Evolutionary conservation across 2,329 filamentous ascomycete genomes (phyloP), one percentile per base, ranked within the genome.

Genomic region (Alternaria consortialis): DNA sequence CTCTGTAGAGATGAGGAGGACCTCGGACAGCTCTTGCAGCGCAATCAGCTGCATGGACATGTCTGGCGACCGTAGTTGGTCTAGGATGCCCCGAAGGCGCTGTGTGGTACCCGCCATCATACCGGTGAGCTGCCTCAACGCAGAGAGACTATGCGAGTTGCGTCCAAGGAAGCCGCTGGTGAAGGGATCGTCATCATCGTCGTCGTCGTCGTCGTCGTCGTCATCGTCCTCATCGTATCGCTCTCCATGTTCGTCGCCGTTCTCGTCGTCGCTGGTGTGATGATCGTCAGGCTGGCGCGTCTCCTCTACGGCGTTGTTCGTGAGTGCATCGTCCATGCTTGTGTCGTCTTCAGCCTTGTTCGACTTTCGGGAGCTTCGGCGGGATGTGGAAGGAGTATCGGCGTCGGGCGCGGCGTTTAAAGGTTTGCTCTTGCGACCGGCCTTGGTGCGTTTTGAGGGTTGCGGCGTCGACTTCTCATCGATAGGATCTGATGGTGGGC

Each of bases 1-100:
- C 80, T 99, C 95, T 68, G 95, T 98, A 11, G 94, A 97, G 37
- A 99, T 92, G 31, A 99, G 84, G 5, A 99, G 84, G 55, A 98
- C 90, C 79, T 99, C 94, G 0, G 94, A 97, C 7, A 99, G 84
- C 70, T 98, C 94, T 78, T 97, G 92, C 31, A 99, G 83, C 29
- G 94, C 95, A 73, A 97, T 93, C 68, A 97, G 84, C 81, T 99
- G 96, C 39, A 95, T 82, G 0, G 93, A 94, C 6, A 90, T 87
- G 66, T 97, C 93, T 75, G 94, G 94, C 71, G 91, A 89, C 66
- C 90, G 90, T 59, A 99, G 82, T 63, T 83, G 81, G 54, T 84
- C 82, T 47, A 84, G 73, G 34, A 84, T 81, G 56, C 74, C 91
- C 57, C 94, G 88, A 51, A 99, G 84, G 66, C 93, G 89, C 39